Conservation (phyloP, 1,284 basidiomycete species). For the Malassezia slooffiae region DNA sequence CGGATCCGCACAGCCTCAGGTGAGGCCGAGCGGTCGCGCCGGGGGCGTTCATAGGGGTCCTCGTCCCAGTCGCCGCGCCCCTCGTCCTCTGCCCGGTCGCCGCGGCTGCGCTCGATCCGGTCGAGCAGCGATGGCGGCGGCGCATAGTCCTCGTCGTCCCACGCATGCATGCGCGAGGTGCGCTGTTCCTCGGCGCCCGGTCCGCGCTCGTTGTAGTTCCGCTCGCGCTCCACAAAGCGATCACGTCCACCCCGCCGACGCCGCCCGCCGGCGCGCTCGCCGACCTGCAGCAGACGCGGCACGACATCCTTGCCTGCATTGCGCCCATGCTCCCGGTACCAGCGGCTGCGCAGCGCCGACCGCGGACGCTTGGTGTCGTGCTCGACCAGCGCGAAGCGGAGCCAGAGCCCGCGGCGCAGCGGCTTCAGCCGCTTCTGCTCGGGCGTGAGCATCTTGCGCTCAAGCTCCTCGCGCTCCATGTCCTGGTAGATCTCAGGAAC, state of each 20-base stretch:
- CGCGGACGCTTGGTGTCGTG: conserved; percentile 32
- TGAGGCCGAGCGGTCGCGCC: conserved; percentile 8
- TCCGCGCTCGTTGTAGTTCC: too few species aligned
- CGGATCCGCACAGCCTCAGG: conserved; percentile 8
- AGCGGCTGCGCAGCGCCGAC: conserved; percentile 25
- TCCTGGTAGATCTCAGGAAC: conserved; percentile 42
- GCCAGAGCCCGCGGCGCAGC: conserved; percentile 23
- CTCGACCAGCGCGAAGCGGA: conserved; percentile 28
- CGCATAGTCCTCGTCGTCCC: conserved; percentile 3
- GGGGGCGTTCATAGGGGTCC: neutral
- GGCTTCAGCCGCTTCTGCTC: conserved; percentile 18
- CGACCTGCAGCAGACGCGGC: conserved; percentile 32
- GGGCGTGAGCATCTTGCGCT: conserved; percentile 4
- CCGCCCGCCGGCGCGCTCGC: conserved; percentile 13
- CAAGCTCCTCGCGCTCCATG: conserved; percentile 33
- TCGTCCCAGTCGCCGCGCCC: too few species aligned
- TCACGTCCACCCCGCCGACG: neutral
- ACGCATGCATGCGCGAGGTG: too few species aligned
- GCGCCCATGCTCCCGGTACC: conserved; percentile 40
- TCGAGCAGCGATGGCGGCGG: conserved; percentile 1
- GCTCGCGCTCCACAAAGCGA: too few species aligned
- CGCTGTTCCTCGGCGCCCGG: too few species aligned
- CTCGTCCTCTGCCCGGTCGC: too few species aligned
- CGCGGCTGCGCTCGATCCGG: neutral
- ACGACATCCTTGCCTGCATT: conserved; percentile 43